phyloP scores from a whole-genome alignment of 805 yeast species.

The Pichia deserticola region DNA sequence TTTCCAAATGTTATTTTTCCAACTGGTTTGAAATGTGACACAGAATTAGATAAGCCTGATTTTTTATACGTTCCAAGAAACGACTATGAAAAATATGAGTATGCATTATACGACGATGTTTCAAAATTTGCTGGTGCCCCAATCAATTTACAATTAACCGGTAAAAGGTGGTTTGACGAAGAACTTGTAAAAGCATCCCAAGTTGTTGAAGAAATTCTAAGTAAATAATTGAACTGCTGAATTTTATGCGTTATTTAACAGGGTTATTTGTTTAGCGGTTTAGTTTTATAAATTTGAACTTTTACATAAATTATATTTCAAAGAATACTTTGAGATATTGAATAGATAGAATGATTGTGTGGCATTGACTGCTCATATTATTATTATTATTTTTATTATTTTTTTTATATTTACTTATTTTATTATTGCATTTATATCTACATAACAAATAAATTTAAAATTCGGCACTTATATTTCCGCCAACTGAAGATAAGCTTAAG shows the following conservation, averaged over 20 bases:
- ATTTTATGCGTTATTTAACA: too few species aligned
- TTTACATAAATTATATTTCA: too few species aligned
- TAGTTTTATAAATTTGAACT: not conserved
- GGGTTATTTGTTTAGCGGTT: too few species aligned
- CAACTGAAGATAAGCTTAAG: too few species aligned
- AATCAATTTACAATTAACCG: slow-evolving; percentile 42
- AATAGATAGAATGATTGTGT: too few species aligned
- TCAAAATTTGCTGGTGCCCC: slow-evolving; percentile 38
- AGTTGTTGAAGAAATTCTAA: slow-evolving; percentile 28
- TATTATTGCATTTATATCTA: too few species aligned
- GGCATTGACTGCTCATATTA: too few species aligned
- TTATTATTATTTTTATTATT: too few species aligned
- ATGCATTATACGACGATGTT: slow-evolving; percentile 27
- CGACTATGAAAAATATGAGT: slow-evolving; percentile 32
- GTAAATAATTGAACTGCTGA: not conserved
- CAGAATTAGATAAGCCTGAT: slow-evolving; percentile 36
- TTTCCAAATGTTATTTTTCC: slow-evolving; percentile 57
- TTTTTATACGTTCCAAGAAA: slow-evolving; percentile 32
- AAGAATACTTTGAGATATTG: too few species aligned
- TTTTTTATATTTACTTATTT: too few species aligned
- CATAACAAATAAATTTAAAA: too few species aligned
- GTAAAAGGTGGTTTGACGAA: slow-evolving; percentile 45
- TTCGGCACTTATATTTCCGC: too few species aligned
- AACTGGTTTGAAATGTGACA: slow-evolving; percentile 48
- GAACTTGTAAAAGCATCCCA: slow-evolving; percentile 38